These are phyloP conservation scores for Rauvolfia tetraphylla DNA, from an alignment of 257 asterid species.

Conservation along the genomic window DNA sequence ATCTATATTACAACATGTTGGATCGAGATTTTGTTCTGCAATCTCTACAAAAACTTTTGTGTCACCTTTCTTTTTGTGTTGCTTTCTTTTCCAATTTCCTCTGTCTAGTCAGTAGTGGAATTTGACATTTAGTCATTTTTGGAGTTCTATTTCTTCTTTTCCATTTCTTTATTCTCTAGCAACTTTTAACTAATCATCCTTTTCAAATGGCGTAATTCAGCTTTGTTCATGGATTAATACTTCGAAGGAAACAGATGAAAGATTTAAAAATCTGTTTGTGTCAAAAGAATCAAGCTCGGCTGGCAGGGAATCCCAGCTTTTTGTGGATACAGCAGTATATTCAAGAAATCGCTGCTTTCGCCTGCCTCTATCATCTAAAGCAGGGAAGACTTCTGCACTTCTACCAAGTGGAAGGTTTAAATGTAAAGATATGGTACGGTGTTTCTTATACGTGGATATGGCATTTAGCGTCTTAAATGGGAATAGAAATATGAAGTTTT, in stretches of 20 bases:
- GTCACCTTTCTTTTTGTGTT: background rate
- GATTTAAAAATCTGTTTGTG: constrained; percentile 52
- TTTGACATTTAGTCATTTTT: too few species aligned
- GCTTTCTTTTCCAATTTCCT: background rate
- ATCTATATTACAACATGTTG: background rate
- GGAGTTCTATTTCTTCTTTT: constrained; percentile 10
- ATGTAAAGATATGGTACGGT: constrained; percentile 78
- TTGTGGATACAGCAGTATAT: constrained; percentile 95
- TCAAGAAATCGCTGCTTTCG: constrained; percentile 96
- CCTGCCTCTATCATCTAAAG: constrained; percentile 85
- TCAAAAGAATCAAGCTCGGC: constrained; percentile 61
- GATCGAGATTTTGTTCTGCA: background rate
- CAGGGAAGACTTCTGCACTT: constrained; percentile 80
- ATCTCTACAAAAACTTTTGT: background rate
- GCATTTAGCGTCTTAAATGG: background rate
- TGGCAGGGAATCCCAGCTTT: constrained; percentile 42
- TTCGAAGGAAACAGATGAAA: constrained; percentile 54
- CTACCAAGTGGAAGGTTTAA: constrained; percentile 87
- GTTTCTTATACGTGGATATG: background rate
- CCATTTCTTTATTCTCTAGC: background rate
- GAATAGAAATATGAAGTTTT: background rate
- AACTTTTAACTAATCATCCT: constrained; percentile 2
- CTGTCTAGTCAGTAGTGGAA: background rate
- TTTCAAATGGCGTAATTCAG: constrained; percentile 38
- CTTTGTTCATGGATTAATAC: constrained; percentile 69